phyloP scores from a whole-genome alignment of 345 rosid species.

The Schrenkiella parvula region DNA sequence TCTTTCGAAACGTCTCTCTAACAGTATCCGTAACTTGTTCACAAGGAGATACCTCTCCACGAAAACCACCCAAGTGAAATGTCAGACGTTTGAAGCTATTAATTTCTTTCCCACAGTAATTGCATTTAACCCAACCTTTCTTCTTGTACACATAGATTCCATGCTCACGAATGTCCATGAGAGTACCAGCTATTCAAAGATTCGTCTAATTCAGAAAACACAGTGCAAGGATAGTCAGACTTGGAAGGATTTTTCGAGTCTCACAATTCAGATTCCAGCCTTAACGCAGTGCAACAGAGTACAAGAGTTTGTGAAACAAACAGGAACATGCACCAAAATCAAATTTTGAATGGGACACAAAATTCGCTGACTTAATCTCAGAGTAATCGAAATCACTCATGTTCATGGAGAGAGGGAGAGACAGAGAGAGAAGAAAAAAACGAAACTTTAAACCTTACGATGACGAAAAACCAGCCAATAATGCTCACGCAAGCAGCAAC shows the following conservation, averaged over 20 bases:
- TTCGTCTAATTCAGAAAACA: not conserved
- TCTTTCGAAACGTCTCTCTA: constrained; percentile 28
- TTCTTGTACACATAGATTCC: constrained; percentile 27
- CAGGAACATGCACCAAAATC: not conserved
- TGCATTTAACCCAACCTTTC: constrained; percentile 41
- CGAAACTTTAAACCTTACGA: not conserved
- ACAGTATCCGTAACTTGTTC: constrained; percentile 38
- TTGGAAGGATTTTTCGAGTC: not conserved
- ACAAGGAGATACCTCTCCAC: constrained; percentile 40
- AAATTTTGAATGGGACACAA: not conserved
- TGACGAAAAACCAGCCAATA: not conserved
- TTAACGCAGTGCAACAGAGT: not conserved
- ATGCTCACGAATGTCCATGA: constrained; percentile 36
- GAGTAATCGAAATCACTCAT: not conserved
- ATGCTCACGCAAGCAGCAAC: not conserved
- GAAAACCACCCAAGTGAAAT: constrained; percentile 50
- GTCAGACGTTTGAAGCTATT: constrained; percentile 30
- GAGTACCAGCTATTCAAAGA: constrained; percentile 15
- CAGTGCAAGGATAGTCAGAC: not conserved
- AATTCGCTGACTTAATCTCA: not conserved
- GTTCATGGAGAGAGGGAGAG: not conserved
- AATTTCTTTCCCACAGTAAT: constrained; percentile 45
- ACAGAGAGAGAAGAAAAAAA: not conserved
- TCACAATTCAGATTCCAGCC: not conserved
- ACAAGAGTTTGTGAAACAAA: not conserved